Evolutionary conservation across 2,329 filamentous ascomycete genomes (phyloP).

Genomic region (Macrophomina pseudophaseolina): DNA sequence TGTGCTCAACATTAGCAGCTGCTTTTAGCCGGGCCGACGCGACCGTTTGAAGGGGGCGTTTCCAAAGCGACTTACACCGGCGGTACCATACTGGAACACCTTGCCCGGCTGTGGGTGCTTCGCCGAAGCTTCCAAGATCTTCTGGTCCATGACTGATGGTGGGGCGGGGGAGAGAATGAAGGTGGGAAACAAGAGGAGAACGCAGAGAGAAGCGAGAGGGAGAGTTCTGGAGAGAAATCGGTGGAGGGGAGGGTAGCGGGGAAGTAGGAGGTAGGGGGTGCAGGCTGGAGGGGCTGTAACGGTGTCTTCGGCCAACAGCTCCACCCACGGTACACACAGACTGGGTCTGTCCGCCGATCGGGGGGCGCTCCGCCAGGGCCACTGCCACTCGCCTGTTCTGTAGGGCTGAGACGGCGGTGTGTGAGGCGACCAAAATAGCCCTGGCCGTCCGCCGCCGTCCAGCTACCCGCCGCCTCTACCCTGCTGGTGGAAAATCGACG

Average conservation of each 20-base stretch:
- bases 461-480: neutral
- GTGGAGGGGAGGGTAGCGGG: slow-evolving; percentile 12
- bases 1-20: slow-evolving; percentile 37
- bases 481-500: slow-evolving; percentile 21
- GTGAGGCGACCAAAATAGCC: slow-evolving; percentile 10
- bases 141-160: slow-evolving; percentile 28
- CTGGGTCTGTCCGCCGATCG: slow-evolving; percentile 17
- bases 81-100: slow-evolving; percentile 48
- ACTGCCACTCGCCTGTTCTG: neutral
- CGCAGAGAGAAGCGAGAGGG: slow-evolving; percentile 5
- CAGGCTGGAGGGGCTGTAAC: slow-evolving; percentile 19
- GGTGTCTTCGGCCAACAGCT: slow-evolving; percentile 16
- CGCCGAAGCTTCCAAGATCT: slow-evolving; percentile 38
- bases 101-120: slow-evolving; percentile 39
- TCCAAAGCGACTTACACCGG: slow-evolving; percentile 52
- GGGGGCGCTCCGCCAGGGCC: slow-evolving; percentile 19
- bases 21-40: slow-evolving; percentile 27
- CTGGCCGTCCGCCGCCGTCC: neutral
- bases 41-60: slow-evolving; percentile 28
- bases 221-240: slow-evolving; percentile 5
- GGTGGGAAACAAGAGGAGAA: slow-evolving; percentile 6
- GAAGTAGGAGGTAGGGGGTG: slow-evolving; percentile 23
- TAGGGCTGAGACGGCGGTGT: slow-evolving; percentile 27
- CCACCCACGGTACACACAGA: slow-evolving; percentile 20
- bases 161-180: neutral